phyloP scores from a whole-genome alignment of 108 stramenopile species.

The Stephanodiscus minutulus region DNA sequence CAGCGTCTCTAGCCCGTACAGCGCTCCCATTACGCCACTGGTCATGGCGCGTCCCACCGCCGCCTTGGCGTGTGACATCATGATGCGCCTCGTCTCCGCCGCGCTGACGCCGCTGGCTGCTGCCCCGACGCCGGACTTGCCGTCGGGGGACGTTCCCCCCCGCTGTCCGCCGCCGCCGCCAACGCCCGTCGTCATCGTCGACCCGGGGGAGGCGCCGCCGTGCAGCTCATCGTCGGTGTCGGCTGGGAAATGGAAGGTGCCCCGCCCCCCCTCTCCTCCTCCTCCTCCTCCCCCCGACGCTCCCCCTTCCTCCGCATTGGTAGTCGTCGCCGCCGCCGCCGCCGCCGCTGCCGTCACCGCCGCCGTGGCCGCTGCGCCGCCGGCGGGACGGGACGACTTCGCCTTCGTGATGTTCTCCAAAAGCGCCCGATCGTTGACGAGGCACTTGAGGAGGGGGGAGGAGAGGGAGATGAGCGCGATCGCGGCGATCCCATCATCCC shows the following conservation, averaged over 20 bases:
- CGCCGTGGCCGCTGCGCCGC: neutral
- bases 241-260: neutral
- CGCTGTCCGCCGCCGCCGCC: neutral
- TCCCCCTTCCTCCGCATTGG: constrained; percentile 1
- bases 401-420: constrained; percentile 44
- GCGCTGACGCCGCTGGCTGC: neutral
- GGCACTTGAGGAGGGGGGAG: constrained; percentile 13
- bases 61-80: constrained; percentile 46
- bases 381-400: constrained; percentile 4
- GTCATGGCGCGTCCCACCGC: constrained; percentile 38
- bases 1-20: constrained; percentile 37
- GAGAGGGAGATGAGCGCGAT: constrained; percentile 32
- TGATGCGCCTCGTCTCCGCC: constrained; percentile 3
- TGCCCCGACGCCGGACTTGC: neutral
- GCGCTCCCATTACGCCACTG: constrained; percentile 42
- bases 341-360: neutral
- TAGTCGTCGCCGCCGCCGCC: neutral
- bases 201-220: too few relatives aligned
- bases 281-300: neutral
- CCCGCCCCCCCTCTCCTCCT: too few relatives aligned
- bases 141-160: neutral
- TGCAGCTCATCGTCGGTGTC: neutral
- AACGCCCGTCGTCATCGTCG: too few relatives aligned
- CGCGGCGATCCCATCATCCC: constrained; percentile 2
- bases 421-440: constrained; percentile 33